Percentiles rank a stretch among this genome's conserved stretches.
Evolutionary conservation across 2,329 filamentous ascomycete species (phyloP).

Genomic region (Anthostomella pinea): DNA sequence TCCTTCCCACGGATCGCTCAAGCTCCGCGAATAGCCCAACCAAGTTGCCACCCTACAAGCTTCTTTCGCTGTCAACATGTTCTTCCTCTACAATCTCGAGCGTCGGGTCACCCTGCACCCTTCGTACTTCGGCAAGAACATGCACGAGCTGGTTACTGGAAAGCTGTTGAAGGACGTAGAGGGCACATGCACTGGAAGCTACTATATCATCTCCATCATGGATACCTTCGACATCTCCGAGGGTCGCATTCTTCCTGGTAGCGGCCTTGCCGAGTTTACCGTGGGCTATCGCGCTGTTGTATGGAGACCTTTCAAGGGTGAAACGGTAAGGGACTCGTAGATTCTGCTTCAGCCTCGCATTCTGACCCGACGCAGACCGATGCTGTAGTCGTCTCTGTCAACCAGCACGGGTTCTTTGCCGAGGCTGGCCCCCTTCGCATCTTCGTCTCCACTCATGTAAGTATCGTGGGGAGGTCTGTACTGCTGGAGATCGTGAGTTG

Average conservation of each 20-base stretch:
- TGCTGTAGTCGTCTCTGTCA: slow-evolving; percentile 87
- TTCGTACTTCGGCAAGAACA: slow-evolving; percentile 93
- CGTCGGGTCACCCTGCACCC: slow-evolving; percentile 93
- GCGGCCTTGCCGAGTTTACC: slow-evolving; percentile 88
- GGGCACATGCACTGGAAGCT: slow-evolving; percentile 90
- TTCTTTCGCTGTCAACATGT: slow-evolving; percentile 60
- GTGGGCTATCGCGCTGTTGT: slow-evolving; percentile 94
- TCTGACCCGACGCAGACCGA: slow-evolving; percentile 65
- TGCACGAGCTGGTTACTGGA: slow-evolving; percentile 85
- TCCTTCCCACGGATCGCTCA: no score
- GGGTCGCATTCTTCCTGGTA: slow-evolving; percentile 86
- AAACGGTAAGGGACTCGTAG: slow-evolving; percentile 68
- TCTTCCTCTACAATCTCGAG: slow-evolving; percentile 97
- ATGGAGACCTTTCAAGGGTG: slow-evolving; percentile 96
- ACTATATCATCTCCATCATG: slow-evolving; percentile 98
- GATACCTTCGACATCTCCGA: slow-evolving; percentile 94
- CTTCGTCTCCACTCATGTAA: slow-evolving; percentile 80
- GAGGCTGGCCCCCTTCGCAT: slow-evolving; percentile 75
- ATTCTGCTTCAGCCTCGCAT: slow-evolving; percentile 14
- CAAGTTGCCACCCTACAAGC: no score
- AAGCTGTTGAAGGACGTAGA: slow-evolving; percentile 92
- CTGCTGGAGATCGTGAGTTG: slow-evolving; percentile 14
- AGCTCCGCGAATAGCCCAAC: no score
- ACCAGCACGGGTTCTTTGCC: slow-evolving; percentile 87
- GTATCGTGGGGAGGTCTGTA: slow-evolving; percentile 11